phyloP scores from a whole-genome alignment of 768 basidiomycete species.

The Lanmaoa rubissima region DNA sequence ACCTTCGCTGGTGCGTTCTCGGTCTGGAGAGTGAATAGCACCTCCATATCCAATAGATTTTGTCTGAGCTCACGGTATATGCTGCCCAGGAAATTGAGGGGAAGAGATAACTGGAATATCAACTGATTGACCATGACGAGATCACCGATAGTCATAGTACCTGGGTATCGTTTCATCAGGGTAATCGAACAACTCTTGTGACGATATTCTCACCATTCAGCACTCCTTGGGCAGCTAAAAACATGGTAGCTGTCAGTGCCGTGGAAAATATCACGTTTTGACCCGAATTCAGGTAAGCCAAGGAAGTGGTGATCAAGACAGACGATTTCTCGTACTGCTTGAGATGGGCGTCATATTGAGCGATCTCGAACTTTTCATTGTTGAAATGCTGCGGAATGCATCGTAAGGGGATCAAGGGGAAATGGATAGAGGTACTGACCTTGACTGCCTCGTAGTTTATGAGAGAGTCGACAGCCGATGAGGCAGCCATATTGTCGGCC shows the following conservation, averaged over 20 bases:
- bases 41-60: constrained; percentile 96
- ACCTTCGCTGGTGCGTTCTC: constrained; percentile 74
- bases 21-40: constrained; percentile 84
- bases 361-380: constrained; percentile 90
- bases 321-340: constrained; percentile 87
- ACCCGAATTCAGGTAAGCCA: constrained; percentile 92
- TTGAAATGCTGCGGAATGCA: constrained; percentile 77
- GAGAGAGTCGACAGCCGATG: constrained; percentile 88
- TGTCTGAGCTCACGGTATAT: constrained; percentile 97
- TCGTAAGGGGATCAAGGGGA: neutral
- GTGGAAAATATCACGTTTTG: constrained; percentile 96
- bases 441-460: constrained; percentile 99
- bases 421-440: constrained; percentile 41
- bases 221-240: constrained; percentile 93
- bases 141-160: constrained; percentile 97
- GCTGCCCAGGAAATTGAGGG: constrained; percentile 94
- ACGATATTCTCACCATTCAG: constrained; percentile 59
- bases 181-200: neutral
- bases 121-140: constrained; percentile 99
- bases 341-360: constrained; percentile 89
- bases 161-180: constrained; percentile 38
- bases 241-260: constrained; percentile 93
- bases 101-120: constrained; percentile 94
- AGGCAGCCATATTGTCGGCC: constrained; percentile 95
- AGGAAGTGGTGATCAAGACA: constrained; percentile 90